Conservation (phyloP, 1,284 basidiomycete species). For the Flammula alnicola region DNA sequence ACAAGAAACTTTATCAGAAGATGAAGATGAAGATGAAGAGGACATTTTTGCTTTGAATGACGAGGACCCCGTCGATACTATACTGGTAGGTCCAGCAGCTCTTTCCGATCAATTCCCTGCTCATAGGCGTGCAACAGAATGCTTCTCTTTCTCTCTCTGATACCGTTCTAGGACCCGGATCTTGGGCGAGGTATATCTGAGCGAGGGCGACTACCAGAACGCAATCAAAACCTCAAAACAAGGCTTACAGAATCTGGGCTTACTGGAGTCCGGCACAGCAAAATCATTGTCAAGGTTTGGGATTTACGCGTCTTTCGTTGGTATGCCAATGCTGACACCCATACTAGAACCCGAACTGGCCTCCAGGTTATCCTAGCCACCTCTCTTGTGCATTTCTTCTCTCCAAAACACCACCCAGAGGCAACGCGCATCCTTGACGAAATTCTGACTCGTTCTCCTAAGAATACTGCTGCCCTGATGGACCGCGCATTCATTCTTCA, state of each 20-base stretch:
- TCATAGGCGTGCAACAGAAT: constrained; percentile 50
- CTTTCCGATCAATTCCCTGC: not conserved
- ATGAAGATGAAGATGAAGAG: constrained; percentile 47
- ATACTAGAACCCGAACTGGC: constrained; percentile 55
- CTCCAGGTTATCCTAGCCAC: constrained; percentile 72
- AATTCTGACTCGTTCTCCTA: constrained; percentile 65
- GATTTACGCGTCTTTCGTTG: not conserved
- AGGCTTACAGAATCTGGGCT: constrained; percentile 64
- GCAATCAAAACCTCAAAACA: constrained; percentile 74
- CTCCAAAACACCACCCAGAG: constrained; percentile 88
- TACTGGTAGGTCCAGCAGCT: constrained; percentile 49
- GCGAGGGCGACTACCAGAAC: constrained; percentile 80
- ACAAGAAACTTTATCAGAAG: constrained; percentile 50
- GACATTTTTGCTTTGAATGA: constrained; percentile 30
- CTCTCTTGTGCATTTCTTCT: constrained; percentile 83
- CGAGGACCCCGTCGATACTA: constrained; percentile 49
- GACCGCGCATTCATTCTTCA: constrained; percentile 79
- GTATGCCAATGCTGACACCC: not conserved
- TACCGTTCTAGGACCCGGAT: constrained; percentile 80
- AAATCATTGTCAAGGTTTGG: constrained; percentile 57
- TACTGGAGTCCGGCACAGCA: constrained; percentile 65
- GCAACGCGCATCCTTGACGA: constrained; percentile 78
- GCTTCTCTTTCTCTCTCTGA: constrained; percentile 57
- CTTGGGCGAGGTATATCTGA: constrained; percentile 72
- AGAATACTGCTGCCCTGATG: constrained; percentile 74